These are phyloP conservation scores for Aspergillus sparsus DNA, from an alignment of 495 filamentous ascomycete genomes.

Conservation along the genomic window DNA sequence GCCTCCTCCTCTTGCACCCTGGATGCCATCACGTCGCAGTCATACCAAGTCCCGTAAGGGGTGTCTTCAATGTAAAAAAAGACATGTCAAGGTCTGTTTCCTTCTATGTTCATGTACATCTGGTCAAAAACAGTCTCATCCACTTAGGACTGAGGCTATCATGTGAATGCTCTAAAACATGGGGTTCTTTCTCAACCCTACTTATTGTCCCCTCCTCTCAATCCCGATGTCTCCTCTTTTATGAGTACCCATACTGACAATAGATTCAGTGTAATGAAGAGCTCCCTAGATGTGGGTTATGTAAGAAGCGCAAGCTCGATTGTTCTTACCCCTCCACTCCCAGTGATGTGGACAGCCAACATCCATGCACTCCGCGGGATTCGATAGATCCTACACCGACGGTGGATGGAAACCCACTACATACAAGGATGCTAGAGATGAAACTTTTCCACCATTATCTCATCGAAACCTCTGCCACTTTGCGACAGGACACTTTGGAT, in stretches of 20 bases:
- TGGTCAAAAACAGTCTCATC: not conserved
- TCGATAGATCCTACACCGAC: slow-evolving; percentile 17
- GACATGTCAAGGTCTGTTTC: slow-evolving; percentile 31
- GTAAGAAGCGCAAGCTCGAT: slow-evolving; percentile 38
- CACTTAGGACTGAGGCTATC: not conserved
- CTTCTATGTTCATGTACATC: not conserved
- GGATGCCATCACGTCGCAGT: slow-evolving; percentile 33
- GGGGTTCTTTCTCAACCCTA: not conserved
- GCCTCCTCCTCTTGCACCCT: not conserved
- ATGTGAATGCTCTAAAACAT: not conserved
- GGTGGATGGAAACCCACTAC: slow-evolving; percentile 17
- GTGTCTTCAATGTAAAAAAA: slow-evolving; percentile 30
- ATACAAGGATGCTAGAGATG: slow-evolving; percentile 41
- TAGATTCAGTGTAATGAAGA: slow-evolving; percentile 40
- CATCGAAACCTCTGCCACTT: slow-evolving; percentile 36
- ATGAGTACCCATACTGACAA: not conserved
- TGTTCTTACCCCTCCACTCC: slow-evolving; percentile 36
- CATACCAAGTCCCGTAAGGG: slow-evolving; percentile 34
- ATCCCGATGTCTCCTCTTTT: not conserved
- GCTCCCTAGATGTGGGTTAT: slow-evolving; percentile 37
- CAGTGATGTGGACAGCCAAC: slow-evolving; percentile 33
- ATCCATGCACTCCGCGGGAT: slow-evolving; percentile 29
- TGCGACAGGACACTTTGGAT: slow-evolving; percentile 33
- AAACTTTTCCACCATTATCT: slow-evolving; percentile 44
- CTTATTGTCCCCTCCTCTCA: not conserved